These are phyloP conservation scores for Copromyces sp. DNA, from an alignment of 495 filamentous ascomycete species.

Conservation along the genomic window DNA sequence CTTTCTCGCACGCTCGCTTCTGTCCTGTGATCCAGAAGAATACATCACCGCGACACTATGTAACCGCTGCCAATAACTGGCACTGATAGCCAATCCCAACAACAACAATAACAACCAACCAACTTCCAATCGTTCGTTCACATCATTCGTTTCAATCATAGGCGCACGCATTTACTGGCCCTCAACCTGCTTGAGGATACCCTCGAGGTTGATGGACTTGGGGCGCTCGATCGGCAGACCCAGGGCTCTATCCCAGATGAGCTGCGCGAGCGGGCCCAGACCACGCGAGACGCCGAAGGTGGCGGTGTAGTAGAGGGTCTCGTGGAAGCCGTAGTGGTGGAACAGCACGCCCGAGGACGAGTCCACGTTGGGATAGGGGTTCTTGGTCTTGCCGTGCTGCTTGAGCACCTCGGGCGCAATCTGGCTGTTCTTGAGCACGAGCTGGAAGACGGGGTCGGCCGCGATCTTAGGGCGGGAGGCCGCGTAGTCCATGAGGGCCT, in stretches of 20 bases:
- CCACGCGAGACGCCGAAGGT: slow-evolving; percentile 92
- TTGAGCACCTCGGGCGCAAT: slow-evolving; percentile 76
- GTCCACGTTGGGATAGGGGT: slow-evolving; percentile 95
- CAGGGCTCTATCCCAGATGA: slow-evolving; percentile 92
- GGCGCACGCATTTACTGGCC: slow-evolving; percentile 10
- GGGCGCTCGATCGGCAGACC: slow-evolving; percentile 96
- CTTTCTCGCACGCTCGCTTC: background rate
- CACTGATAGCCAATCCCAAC: background rate
- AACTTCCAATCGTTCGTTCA: background rate
- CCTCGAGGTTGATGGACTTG: slow-evolving; percentile 89
- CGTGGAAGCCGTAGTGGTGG: slow-evolving; percentile 92
- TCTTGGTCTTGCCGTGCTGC: slow-evolving; percentile 98
- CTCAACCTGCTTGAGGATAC: slow-evolving; percentile 54
- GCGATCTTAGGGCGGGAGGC: slow-evolving; percentile 73
- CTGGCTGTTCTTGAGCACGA: slow-evolving; percentile 74
- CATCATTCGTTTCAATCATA: background rate
- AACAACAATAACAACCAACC: background rate
- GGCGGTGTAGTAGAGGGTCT: slow-evolving; percentile 95
- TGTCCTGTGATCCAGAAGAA: background rate
- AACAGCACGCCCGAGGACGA: slow-evolving; percentile 86
- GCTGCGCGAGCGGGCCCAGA: slow-evolving; percentile 80
- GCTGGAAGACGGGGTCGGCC: slow-evolving; percentile 78
- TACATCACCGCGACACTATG: background rate
- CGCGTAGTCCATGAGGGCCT: slow-evolving; percentile 95
- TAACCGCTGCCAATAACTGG: background rate